Base-by-base conservation (phyloP, 306 rosid genomes). In the Chamaecrista fasciculata region DNA sequence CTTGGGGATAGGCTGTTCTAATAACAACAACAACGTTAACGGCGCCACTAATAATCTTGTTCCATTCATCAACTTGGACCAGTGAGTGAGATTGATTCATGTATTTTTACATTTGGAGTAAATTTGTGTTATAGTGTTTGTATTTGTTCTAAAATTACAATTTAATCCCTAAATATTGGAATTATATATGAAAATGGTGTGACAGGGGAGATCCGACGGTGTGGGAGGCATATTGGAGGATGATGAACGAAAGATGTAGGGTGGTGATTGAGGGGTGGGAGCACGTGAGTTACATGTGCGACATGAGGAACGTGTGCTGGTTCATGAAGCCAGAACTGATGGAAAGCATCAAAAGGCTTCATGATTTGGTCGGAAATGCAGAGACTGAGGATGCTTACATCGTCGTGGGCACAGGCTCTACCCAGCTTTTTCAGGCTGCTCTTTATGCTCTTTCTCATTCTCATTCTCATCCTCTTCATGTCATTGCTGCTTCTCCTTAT, bases 321-420 rank as follows among this genome's bases (percentile, higher is more conserved):
- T 90, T 77, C 62, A 29, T 93, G 90, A 67, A 78, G 60, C 76
- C 85, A 11, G 81, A 83, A 5, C 67, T 86, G 0, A 80, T 79
- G 23, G 87, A 66, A 1, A 75, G 76, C 0, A 77, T 93, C 16
- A 60, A 40, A 14, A 79, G 82, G 62, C 68, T 90, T 3, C 98
- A 93, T 69, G 47, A 43, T 10, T 39, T 80, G 52, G 87, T 79
- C 0, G 96, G 94, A 0, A 93, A 93, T 47, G 98, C 90, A 0
- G 85, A 71, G 9, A 81, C 81, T 0, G 67, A 86, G 0, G 85
- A 69, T 3, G 79, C 51, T 6, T 20, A 88, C 53, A 23, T 90
- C 3, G 96, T 93, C 8, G 76, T 86, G 5, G 98, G 98, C 2
- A 90, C 76, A 2, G 97, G 96, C 4, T 72, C 97, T 4, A 82